Conservation (phyloP, 176 grass and related monocot species). For the Carex pumila region DNA sequence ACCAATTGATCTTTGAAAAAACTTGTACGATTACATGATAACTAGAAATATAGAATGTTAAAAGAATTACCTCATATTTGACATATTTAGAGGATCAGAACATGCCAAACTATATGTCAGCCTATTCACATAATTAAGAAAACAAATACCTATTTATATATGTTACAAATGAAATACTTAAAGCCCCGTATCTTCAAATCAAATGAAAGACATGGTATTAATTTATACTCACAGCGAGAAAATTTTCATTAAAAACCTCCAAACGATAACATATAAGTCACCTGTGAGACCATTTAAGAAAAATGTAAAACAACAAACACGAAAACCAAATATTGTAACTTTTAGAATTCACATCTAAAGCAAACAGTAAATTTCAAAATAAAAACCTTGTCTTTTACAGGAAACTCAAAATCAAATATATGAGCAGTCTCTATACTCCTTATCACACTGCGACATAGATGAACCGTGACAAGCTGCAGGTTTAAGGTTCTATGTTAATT, state of each 20-base stretch:
- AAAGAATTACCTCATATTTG: conserved; percentile 66
- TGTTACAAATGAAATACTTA: conserved; percentile 13
- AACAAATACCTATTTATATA: conserved; percentile 15
- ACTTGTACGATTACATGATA: not conserved
- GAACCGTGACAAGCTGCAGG: conserved; percentile 92
- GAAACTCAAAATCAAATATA: conserved; percentile 96
- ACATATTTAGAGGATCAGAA: conserved; percentile 25
- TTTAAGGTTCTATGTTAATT: conserved; percentile 18
- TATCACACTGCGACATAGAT: conserved; percentile 90
- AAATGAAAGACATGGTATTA: not conserved
- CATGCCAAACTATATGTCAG: conserved; percentile 53
- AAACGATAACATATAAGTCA: no score
- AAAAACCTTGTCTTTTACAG: conserved; percentile 76
- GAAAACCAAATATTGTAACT: not conserved
- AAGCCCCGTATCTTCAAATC: not conserved
- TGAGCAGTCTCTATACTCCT: conserved; percentile 95
- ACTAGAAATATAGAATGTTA: not conserved
- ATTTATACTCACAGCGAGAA: conserved; percentile 64
- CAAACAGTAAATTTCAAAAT: not conserved
- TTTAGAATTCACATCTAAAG: not conserved
- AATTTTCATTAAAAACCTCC: conserved; percentile 95
- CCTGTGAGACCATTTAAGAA: conserved; percentile 30
- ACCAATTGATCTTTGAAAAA: not conserved
- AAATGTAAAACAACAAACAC: conserved; percentile 13
- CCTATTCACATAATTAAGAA: conserved; percentile 47